These are phyloP conservation scores for Aspergillus tubingensis DNA, from an alignment of 2,329 filamentous ascomycete genomes.

Conservation along the genomic window DNA sequence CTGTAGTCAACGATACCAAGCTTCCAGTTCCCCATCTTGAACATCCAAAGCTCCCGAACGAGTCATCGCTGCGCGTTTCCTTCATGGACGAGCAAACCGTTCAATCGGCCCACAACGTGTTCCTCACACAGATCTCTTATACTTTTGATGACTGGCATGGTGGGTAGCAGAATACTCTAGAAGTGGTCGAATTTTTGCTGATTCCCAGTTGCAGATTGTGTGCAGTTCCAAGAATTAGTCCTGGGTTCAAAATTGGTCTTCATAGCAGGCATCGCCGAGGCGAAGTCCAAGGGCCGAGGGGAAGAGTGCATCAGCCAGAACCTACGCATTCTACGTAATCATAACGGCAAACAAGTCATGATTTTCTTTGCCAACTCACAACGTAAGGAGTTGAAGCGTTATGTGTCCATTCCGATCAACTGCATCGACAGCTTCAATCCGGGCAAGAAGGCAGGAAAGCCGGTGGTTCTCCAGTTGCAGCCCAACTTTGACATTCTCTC, in stretches of 20 bases:
- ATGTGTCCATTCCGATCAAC: conserved; percentile 45
- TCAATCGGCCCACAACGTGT: conserved; percentile 40
- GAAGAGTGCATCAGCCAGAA: conserved; percentile 51
- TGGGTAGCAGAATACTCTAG: conserved; percentile 16
- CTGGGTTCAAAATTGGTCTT: conserved; percentile 43
- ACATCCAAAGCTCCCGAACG: conserved; percentile 39
- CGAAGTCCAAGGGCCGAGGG: conserved; percentile 47
- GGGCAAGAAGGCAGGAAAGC: conserved; percentile 42
- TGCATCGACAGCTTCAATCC: conserved; percentile 42
- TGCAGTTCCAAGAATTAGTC: conserved; percentile 44
- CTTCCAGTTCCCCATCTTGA: conserved; percentile 46
- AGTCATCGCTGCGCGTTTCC: conserved; percentile 41
- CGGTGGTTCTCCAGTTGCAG: conserved; percentile 39
- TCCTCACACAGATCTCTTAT: conserved; percentile 45
- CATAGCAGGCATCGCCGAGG: conserved; percentile 46
- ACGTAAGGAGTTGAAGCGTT: conserved; percentile 42
- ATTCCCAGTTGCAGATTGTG: conserved; percentile 36
- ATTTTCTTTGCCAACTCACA: conserved; percentile 48
- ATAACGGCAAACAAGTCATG: conserved; percentile 39
- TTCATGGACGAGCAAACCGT: conserved; percentile 49
- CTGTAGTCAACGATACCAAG: conserved; percentile 38
- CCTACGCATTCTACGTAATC: conserved; percentile 40
- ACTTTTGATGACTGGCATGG: conserved; percentile 46
- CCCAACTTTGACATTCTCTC: conserved; percentile 46
- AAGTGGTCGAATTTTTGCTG: too few relatives aligned